Evolutionary conservation across 768 basidiomycete species (phyloP).

Genomic region (Trametopsis cervina): DNA sequence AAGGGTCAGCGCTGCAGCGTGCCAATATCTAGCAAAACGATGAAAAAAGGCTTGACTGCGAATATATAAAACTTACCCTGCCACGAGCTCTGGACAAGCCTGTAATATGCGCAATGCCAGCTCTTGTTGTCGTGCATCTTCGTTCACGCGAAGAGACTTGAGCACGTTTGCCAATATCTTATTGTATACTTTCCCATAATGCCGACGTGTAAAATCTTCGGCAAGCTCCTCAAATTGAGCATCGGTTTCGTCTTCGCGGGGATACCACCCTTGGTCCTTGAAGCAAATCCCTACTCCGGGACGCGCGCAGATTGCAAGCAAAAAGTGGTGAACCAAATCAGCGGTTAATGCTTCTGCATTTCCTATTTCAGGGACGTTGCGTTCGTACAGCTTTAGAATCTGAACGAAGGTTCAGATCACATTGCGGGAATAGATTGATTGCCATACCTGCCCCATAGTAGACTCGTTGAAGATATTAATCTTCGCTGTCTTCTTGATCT

Average conservation of each 20-base stretch:
- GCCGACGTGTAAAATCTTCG: conserved; percentile 30
- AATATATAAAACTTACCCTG: conserved; percentile 42
- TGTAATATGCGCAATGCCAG: conserved; percentile 73
- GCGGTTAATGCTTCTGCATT: conserved; percentile 56
- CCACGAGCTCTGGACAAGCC: conserved; percentile 82
- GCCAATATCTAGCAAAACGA: conserved; percentile 57
- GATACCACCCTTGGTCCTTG: conserved; percentile 87
- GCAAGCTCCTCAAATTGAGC: conserved; percentile 26
- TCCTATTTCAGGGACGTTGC: conserved; percentile 39
- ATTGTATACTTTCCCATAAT: conserved; percentile 61
- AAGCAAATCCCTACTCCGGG: conserved; percentile 86
- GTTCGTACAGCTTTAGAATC: conserved; percentile 73
- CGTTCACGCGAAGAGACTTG: conserved; percentile 75
- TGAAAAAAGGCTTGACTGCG: not conserved
- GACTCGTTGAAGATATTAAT: conserved; percentile 64
- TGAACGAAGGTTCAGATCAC: conserved; percentile 21
- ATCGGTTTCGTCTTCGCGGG: conserved; percentile 49
- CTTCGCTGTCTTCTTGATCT: conserved; percentile 65
- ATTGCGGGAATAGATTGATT: not conserved
- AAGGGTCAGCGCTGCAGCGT: conserved; percentile 58
- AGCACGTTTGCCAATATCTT: conserved; percentile 75
- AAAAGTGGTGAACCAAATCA: conserved; percentile 80
- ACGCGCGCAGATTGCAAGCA: conserved; percentile 75
- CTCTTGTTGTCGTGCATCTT: conserved; percentile 81
- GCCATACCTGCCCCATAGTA: conserved; percentile 54